Conservation (phyloP, 1,139 yeast genomes). For the Yamadazyma dushanensis region DNA sequence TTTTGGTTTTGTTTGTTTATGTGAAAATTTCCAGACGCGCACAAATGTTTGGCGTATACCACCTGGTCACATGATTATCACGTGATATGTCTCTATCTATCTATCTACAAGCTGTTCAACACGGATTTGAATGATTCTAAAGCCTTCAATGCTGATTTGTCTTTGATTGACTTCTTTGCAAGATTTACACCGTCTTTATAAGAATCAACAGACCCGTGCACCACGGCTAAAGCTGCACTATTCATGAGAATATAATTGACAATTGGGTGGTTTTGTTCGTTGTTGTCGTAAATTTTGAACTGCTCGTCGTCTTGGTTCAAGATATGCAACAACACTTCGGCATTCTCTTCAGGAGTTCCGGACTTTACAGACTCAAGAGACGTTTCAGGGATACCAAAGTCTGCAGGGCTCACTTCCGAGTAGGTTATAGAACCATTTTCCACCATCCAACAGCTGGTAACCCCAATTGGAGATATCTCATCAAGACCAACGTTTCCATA, state of each 20-base stretch:
- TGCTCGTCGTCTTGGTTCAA: conserved; percentile 52
- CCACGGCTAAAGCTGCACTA: conserved; percentile 81
- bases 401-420: conserved; percentile 54
- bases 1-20: conserved; percentile 3
- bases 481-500: conserved; percentile 91
- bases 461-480: conserved; percentile 88
- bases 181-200: conserved; percentile 78
- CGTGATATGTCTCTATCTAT: too few species aligned
- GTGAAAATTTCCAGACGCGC: background rate
- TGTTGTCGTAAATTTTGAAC: conserved; percentile 29
- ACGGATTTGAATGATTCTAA: conserved; percentile 53
- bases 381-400: conserved; percentile 82
- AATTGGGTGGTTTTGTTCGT: conserved; percentile 53
- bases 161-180: conserved; percentile 66
- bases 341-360: conserved; percentile 87
- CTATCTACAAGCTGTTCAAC: conserved; percentile 3
- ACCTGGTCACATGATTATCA: too few species aligned
- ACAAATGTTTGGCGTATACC: background rate
- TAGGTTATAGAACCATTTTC: conserved; percentile 43
- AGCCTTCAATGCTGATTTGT: conserved; percentile 66
- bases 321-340: conserved; percentile 57
- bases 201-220: conserved; percentile 62
- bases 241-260: conserved; percentile 87
- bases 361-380: conserved; percentile 66
- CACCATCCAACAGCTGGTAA: conserved; percentile 76